A percentile compares a stretch with the other conserved stretches of the same genome.
phyloP scores from a whole-genome alignment of 2,329 filamentous ascomycete genomes.

The Coniochaeta prunicola region DNA sequence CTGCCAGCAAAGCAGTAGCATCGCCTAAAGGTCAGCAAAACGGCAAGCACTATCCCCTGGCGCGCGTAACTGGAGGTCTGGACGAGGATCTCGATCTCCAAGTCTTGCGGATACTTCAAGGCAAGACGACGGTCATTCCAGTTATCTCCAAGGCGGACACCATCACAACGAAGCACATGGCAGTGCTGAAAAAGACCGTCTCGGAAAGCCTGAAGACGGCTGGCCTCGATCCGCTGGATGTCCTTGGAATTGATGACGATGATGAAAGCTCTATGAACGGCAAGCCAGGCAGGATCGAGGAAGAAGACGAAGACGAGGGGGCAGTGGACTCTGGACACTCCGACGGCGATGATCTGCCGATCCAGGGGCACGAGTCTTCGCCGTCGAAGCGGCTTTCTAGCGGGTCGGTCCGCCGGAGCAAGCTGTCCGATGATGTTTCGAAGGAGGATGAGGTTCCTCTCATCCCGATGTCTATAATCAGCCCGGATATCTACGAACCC shows the following conservation, averaged over 20 bases:
- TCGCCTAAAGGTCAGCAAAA: constrained; percentile 44
- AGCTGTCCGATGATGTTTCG: constrained; percentile 33
- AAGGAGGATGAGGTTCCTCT: constrained; percentile 55
- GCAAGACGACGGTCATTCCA: constrained; percentile 91
- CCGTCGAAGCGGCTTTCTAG: constrained; percentile 38
- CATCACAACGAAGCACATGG: constrained; percentile 92
- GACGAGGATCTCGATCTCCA: constrained; percentile 89
- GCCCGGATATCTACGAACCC: constrained; percentile 84
- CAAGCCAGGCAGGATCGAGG: constrained; percentile 45
- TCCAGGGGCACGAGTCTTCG: constrained; percentile 19
- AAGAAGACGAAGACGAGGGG: constrained; percentile 39
- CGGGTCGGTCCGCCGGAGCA: constrained; percentile 36
- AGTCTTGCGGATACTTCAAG: constrained; percentile 77
- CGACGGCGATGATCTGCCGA: constrained; percentile 22
- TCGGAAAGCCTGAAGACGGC: constrained; percentile 82
- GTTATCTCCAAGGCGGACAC: constrained; percentile 96
- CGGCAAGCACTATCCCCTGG: constrained; percentile 34
- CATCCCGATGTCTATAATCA: constrained; percentile 86
- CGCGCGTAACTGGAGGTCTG: constrained; percentile 56
- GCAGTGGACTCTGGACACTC: constrained; percentile 16
- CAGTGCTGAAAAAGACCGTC: constrained; percentile 81
- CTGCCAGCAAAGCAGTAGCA: constrained; percentile 47
- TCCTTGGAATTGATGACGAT: constrained; percentile 74
- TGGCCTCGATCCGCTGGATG: constrained; percentile 80
- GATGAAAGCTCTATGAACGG: constrained; percentile 36